Base-by-base conservation (phyloP, 2,329 filamentous ascomycete genomes). In the Paradendryphiella salina region DNA sequence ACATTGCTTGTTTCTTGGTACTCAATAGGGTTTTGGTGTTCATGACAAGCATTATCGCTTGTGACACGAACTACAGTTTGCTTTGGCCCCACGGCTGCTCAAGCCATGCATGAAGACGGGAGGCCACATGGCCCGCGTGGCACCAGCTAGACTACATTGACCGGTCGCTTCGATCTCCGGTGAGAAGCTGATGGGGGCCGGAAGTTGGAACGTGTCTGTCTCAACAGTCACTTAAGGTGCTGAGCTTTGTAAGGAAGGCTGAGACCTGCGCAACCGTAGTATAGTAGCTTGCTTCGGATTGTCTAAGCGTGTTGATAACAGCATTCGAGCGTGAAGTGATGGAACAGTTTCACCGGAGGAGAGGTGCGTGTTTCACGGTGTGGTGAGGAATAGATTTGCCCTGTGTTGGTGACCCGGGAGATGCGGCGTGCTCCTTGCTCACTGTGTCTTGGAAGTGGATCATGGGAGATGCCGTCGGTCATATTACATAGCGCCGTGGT, bases 161-260 rank as follows among this genome's bases (percentile, higher is more conserved):
- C 33, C 37, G 47, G 46, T 31, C 44, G 26, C 31, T 31, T 39
- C 35, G 23, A 17, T 5, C 6, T 50, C 56, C 56, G 56, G 56
- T 59, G 44, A 56, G 39, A 3, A 26, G 29, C 40, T 43, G 40
- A 43, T 35, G 23, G 29, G 17, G 23, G 32, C 17, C 26, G 5
- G 31, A 21, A 20, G 15, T 23, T 33, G 17, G 42, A 26, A 23
- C 14, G 11, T 26, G 10, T 43, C 13, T 26, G 10, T 49, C 17
- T 35, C 20, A 17, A 29, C 23, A 26, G 18, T 21, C 18, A 18
- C 17, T 17, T 8, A 17, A 38, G 33, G 23, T 28, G 46, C 21
- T 10, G 38, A 36, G 31, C 18, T 33, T 29, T 29, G 8, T 21
- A 29, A 10, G 3, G 32, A 26, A 20, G 23, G 37, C 37, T 34